Conservation (phyloP, 495 filamentous ascomycete genomes). For the Aspergillus coremiiformis region DNA sequence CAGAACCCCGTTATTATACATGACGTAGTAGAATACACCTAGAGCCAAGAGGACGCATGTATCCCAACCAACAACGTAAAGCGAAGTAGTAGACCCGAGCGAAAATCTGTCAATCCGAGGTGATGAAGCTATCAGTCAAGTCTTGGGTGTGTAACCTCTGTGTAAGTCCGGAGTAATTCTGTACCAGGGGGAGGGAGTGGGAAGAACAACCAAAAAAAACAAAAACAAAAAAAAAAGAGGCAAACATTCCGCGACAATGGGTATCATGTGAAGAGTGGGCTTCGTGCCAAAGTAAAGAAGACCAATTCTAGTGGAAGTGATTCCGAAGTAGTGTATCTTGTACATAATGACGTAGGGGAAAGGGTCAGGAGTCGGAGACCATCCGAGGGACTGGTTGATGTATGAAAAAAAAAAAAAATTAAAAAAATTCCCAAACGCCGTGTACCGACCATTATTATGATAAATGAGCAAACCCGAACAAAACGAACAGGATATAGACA, state of each 20-base stretch:
- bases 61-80: background rate
- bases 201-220: background rate
- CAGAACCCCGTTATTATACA: background rate
- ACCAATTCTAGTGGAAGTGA: no score
- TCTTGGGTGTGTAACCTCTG: background rate
- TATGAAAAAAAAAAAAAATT: no score
- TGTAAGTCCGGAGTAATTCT: background rate
- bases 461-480: conserved; percentile 1
- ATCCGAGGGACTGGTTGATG: background rate
- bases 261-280: conserved; percentile 18
- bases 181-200: no score
- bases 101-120: background rate
- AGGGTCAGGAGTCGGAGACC: background rate
- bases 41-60: background rate
- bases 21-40: background rate
- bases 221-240: background rate
- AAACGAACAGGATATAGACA: conserved; percentile 1
- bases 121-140: background rate
- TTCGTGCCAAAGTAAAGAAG: background rate
- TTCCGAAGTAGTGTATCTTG: background rate
- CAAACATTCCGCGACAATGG: conserved; percentile 10
- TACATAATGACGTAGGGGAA: background rate
- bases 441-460: background rate
- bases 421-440: background rate
- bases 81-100: background rate